Evolutionary conservation across 2,329 filamentous ascomycete species (phyloP), one percentile per base, ranked within the genome.

Genomic region (Penicillium thymicola): DNA sequence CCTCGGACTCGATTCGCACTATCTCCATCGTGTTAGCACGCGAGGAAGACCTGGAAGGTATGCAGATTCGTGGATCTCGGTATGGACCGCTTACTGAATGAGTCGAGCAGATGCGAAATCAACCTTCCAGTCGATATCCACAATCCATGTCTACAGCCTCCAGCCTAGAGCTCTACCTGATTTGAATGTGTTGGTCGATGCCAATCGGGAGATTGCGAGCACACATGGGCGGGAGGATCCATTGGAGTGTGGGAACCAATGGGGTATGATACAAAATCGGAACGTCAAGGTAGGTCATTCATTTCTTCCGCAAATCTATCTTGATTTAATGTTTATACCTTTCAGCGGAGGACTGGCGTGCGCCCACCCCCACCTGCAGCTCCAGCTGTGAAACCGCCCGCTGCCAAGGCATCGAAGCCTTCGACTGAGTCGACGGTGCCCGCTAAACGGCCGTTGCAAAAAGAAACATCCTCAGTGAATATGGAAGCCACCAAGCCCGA

Each of bases 91-190:
- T 45, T 50, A 43, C 32, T 13, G 13, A 32, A 25, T 11, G 25
- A 30, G 13, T 27, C 37, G 30, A 46, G 27, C 63, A 93, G 89
- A 84, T 61, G 79, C 83, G 1, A 85, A 91, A 55, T 77, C 80
- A 14, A 81, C 84, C 16, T 95, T 93, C 63, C 81, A 89, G 47
- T 79, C 85, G n/a, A 85, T 96, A 52, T 82, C 81, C 0, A 89
- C 90, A 0, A 87, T 96, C 58, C 91, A 97, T 66, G 78, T 97
- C 42, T 97, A 97, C 77, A 96, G 92, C 67, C 70, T 97, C 18
- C 86, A 89, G 41, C 82, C 89, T 1, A 82, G 85, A 37, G 82
- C 86, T 1, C 78, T 92, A 16, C 88, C 87, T 72, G 87, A 93
- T 67, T 75, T 94, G 18, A 85, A 90, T 65, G 72, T 87, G 0